Conservation (phyloP, 768 basidiomycete species). For the Tulasnella sp. region DNA sequence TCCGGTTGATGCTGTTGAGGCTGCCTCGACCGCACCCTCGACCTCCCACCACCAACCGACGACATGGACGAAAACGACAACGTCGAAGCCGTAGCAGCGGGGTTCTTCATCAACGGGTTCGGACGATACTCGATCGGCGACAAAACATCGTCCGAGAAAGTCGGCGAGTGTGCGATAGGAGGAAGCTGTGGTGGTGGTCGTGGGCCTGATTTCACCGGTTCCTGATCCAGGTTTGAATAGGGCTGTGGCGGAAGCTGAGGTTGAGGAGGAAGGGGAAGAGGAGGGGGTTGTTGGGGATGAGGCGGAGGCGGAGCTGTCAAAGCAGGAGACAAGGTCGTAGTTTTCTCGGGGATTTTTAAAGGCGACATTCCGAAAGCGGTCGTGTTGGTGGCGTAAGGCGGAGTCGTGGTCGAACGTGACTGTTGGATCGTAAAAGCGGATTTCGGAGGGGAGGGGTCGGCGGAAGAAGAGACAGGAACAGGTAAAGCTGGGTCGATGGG, state of each 20-base stretch:
- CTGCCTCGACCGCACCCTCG: not conserved
- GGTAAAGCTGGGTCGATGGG: not conserved
- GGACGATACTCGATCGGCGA: slow-evolving; percentile 1
- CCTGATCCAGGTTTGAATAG: not conserved
- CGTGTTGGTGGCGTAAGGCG: not conserved
- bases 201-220: not conserved
- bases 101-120: slow-evolving; percentile 14
- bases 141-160: not conserved
- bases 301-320: not conserved
- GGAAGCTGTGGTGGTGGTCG: not conserved
- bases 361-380: slow-evolving; percentile 2
- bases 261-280: not conserved
- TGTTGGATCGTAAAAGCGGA: not conserved
- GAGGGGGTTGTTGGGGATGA: not conserved
- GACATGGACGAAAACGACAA: slow-evolving; percentile 7
- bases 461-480: not conserved
- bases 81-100: not conserved
- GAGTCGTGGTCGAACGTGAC: not conserved
- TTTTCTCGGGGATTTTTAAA: not conserved
- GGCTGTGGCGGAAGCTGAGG: not conserved
- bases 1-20: not conserved
- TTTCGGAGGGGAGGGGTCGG: not conserved
- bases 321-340: not conserved
- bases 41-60: not conserved
- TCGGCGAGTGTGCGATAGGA: not conserved